Percentiles rank a stretch among this genome's conserved stretches.
Conservation (phyloP, 768 basidiomycete species). For the Xerocomellus dryophilus region DNA sequence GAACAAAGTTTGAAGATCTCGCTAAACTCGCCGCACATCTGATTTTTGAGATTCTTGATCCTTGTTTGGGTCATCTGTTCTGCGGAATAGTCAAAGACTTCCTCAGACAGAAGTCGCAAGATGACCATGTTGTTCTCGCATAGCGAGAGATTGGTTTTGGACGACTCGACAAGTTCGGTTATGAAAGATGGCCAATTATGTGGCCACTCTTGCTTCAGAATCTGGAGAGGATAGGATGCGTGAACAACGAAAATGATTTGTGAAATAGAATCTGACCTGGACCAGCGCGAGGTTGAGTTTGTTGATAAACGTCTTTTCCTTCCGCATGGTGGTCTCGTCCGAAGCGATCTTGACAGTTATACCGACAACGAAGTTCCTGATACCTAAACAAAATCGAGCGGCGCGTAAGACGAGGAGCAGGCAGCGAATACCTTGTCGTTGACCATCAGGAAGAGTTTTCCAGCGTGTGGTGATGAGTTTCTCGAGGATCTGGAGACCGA, state of each 20-base stretch:
- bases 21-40: slow-evolving; percentile 95
- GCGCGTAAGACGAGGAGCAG: slow-evolving; percentile 2
- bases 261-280: slow-evolving; percentile 53
- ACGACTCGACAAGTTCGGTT: slow-evolving; percentile 93
- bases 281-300: slow-evolving; percentile 96
- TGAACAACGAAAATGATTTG: not conserved
- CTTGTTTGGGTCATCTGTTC: slow-evolving; percentile 98
- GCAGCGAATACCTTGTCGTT: slow-evolving; percentile 69
- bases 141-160: slow-evolving; percentile 90
- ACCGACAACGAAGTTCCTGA: slow-evolving; percentile 94
- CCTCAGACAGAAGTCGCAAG: slow-evolving; percentile 93
- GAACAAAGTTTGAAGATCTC: slow-evolving; percentile 98
- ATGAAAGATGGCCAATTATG: slow-evolving; percentile 99
- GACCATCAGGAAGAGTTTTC: slow-evolving; percentile 93
- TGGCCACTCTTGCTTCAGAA: slow-evolving; percentile 99
- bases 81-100: slow-evolving; percentile 98
- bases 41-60: slow-evolving; percentile 95
- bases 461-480: slow-evolving; percentile 92
- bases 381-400: slow-evolving; percentile 49
- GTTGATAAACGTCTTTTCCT: slow-evolving; percentile 92
- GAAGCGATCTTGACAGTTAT: slow-evolving; percentile 91
- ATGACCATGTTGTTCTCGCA: slow-evolving; percentile 99
- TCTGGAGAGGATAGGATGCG: slow-evolving; percentile 45
- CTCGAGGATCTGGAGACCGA: slow-evolving; percentile 95
- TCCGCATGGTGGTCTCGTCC: slow-evolving; percentile 82